Base-by-base conservation (phyloP, 1,139 yeast species). In the Yamadazyma oceani region DNA sequence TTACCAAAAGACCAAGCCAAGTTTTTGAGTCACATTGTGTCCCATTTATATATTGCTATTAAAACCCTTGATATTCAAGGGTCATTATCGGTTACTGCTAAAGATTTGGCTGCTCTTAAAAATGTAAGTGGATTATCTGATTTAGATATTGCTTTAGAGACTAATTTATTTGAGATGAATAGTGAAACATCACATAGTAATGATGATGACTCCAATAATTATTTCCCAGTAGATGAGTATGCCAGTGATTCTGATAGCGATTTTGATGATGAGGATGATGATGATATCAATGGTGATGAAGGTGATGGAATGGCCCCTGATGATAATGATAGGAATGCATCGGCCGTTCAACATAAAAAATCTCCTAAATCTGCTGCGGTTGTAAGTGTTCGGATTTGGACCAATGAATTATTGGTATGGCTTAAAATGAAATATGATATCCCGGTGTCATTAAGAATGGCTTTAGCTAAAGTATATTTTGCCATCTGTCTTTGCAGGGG, bases 361-460 rank as follows among this genome's bases (percentile, higher is more conserved):
- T 72, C 82, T 3, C 80, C 85, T 4, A 73, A 76, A 48, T 80
- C 87, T 0, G 85, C 94, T 1, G 81, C 92, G 0, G 82, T 85
- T 4, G 80, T 85, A 8, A 77, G 83, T 30, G 83, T 87, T 8
- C 75, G 84, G 39, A 87, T 85, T 44, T 90, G 97, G 96, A 85
- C 97, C 0, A 82, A 86, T 41, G 97, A 89, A 57, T 71, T 92
- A 45, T 73, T 81, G 40, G 82, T 85, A 31, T 85, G 96, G 80
- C 62, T 89, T 44, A 77, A 77, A 46, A 82, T 85, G 79, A 88
- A 88, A 56, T 82, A 85, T 52, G 86, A 84, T 38, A 73, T 92
- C 69, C 97, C 98, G 0, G 52, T 88, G 14, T 54, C 69, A 2
- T 64, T 82, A 33, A 72, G 92, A 40, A 69, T 80, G 23, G 68